Conservation (phyloP, 495 filamentous ascomycete genomes). For the Hypomontagnella monticulosa region DNA sequence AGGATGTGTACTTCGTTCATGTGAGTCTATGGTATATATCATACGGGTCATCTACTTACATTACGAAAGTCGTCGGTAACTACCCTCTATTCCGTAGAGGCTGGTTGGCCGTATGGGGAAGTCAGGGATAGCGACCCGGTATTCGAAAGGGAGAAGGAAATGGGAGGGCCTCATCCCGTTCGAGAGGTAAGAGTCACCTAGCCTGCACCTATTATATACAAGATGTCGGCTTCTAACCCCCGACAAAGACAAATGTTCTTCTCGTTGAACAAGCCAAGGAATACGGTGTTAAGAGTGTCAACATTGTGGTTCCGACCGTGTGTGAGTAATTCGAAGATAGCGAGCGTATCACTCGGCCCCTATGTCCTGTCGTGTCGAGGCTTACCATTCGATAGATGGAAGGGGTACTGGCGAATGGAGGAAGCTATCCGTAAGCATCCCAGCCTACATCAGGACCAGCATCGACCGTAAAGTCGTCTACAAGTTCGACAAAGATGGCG, state of each 20-base stretch:
- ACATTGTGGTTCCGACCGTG: constrained; percentile 42
- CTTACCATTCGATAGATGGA: constrained; percentile 46
- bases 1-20: constrained; percentile 6
- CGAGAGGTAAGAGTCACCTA: background rate
- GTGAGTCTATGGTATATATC: background rate
- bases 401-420: constrained; percentile 50
- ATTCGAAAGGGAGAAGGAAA: constrained; percentile 7
- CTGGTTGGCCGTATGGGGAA: constrained; percentile 6
- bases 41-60: background rate
- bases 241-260: constrained; percentile 5
- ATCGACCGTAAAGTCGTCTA: constrained; percentile 49
- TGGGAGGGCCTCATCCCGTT: constrained; percentile 2
- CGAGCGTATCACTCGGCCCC: background rate
- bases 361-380: constrained; percentile 14
- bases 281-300: constrained; percentile 16
- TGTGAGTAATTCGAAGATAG: constrained; percentile 47
- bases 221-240: background rate
- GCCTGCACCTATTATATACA: background rate
- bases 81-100: constrained; percentile 5
- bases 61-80: background rate
- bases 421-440: constrained; percentile 51
- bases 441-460: constrained; percentile 46
- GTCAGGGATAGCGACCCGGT: constrained; percentile 3
- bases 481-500: constrained; percentile 49
- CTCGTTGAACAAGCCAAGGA: background rate